A percentile compares a stretch with the other conserved stretches of the same genome.
Conservation (phyloP, 1,139 yeast genomes). For the Hanseniaspora uvarum region DNA sequence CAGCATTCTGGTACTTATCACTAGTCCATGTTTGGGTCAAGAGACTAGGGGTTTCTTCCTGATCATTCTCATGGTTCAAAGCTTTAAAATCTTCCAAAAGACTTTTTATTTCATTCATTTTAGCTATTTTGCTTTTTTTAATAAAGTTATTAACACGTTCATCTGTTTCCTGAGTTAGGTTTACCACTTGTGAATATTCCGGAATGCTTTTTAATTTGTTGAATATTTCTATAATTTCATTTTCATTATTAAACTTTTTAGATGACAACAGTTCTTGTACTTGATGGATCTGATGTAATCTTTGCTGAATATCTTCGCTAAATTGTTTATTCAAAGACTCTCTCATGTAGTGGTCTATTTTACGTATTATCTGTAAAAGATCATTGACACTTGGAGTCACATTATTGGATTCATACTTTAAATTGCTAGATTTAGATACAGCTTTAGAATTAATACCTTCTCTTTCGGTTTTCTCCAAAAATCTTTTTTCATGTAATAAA, state of each 20-base stretch:
- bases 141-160: slow-evolving; percentile 13
- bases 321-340: slow-evolving; percentile 28
- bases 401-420: too few species aligned
- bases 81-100: not conserved
- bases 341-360: slow-evolving; percentile 33
- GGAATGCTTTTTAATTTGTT: slow-evolving; percentile 7
- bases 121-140: slow-evolving; percentile 10
- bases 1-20: not conserved
- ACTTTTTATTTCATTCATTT: slow-evolving; percentile 6
- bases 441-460: not conserved
- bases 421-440: not conserved
- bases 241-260: not conserved
- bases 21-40: not conserved
- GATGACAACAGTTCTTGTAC: not conserved
- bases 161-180: not conserved
- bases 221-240: not conserved
- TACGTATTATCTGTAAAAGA: slow-evolving; percentile 34
- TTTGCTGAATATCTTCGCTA: slow-evolving; percentile 1
- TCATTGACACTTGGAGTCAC: slow-evolving; percentile 21
- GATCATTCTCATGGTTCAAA: not conserved
- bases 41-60: not conserved
- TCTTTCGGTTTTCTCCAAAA: slow-evolving; percentile 17
- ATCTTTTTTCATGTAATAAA: slow-evolving; percentile 32
- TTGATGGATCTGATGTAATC: not conserved
- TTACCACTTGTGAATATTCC: not conserved